Percentiles rank a stretch among this genome's conserved stretches.
Conservation (phyloP, 345 rosid species). For the Syzygium grande region DNA sequence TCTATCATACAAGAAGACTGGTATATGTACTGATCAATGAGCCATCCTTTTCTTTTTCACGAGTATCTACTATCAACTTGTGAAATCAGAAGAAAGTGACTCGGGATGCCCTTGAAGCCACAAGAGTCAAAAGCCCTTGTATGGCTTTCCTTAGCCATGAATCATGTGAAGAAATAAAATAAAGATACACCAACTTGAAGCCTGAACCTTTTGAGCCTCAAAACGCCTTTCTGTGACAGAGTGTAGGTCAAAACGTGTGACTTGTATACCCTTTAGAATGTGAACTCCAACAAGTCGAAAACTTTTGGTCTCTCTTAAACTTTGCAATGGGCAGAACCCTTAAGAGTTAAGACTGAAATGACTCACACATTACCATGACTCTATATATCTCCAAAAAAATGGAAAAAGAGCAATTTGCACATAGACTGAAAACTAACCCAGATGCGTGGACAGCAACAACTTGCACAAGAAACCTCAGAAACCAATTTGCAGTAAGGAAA, state of each 20-base stretch:
- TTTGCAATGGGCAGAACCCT: background rate
- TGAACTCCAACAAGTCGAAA: background rate
- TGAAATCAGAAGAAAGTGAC: slow-evolving; percentile 5
- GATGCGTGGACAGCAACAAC: background rate
- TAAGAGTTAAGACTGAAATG: background rate
- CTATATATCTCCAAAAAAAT: background rate
- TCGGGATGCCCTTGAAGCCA: slow-evolving; percentile 11
- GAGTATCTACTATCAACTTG: background rate
- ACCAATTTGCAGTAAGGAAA: background rate
- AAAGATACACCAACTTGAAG: slow-evolving; percentile 6
- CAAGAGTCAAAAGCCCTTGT: background rate
- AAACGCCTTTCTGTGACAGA: background rate
- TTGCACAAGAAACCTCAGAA: background rate
- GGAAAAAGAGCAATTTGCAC: background rate
- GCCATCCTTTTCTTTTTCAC: background rate
- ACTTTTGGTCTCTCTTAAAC: background rate
- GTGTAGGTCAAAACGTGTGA: background rate
- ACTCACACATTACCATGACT: background rate
- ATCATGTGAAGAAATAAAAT: slow-evolving; percentile 16
- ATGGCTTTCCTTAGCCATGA: background rate
- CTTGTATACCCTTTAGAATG: background rate
- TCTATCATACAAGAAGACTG: background rate
- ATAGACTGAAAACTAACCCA: background rate
- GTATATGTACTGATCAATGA: background rate
- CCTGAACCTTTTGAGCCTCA: background rate